Base-by-base conservation (phyloP, 169 alveolate genomes). In the Miamiensis avidus region DNA sequence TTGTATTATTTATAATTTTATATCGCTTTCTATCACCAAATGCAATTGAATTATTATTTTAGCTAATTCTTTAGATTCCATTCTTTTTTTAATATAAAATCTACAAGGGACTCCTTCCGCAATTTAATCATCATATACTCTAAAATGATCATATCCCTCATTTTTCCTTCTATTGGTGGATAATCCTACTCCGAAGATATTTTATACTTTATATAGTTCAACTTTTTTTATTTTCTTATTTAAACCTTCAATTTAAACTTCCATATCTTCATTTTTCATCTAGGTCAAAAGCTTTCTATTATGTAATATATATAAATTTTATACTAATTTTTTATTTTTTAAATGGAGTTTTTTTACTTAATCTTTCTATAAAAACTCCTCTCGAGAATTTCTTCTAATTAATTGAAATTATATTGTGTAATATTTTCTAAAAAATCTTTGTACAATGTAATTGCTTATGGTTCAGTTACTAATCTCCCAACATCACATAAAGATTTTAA, bases 41-140 rank as follows among this genome's bases (percentile, higher is more conserved):
- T 77, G 31, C 0, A 77, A 31, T 34, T 77, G 25, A 20, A 77
- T 31, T 33, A 33, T 33, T 32, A 77, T 77, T 6, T 72, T 64
- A 34, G 82, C 82, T 20, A 33, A 25, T n/a, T 77, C 82, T 33
- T 77, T 77, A n/a, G 72, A 31, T 6, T 77, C 82, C 33, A 77
- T 26, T 77, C 82, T 77, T 33, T 77, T 77, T 77, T 77, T 77
- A 0, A 31, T 31, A n/a, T 33, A 33, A 29, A 33, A 69, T 31
- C 64, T 77, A n/a, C 74, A 64, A 27, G 82, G 82, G 11, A 77
- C 33, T 20, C 33, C 1, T 25, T 33, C 34, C 27, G 28, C 28
- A 16, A 77, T 77, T 65, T 29, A 77, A 77, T 33, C 72, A 77
- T 77, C 82, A 77, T 33, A 31, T 31, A 77, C 64, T 25, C 28